Conservation (phyloP, 345 rosid genomes). For the Gossypium longicalyx region DNA sequence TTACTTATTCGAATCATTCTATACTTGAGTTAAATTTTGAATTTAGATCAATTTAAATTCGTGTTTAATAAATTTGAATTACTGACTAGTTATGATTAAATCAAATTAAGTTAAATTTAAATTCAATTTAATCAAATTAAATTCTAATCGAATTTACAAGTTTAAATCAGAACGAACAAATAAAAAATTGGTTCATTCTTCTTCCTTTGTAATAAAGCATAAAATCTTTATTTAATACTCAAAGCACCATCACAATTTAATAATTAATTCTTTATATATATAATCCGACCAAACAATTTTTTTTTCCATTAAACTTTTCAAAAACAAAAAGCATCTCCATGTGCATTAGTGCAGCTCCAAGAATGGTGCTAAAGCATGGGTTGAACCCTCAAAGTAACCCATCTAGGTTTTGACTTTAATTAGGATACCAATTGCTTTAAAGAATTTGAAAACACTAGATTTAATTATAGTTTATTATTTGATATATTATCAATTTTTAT, state of each 20-base stretch:
- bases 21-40: no score
- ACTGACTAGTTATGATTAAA: no score
- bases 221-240: not conserved
- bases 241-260: not conserved
- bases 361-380: not conserved
- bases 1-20: no score
- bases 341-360: not conserved
- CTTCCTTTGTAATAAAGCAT: not conserved
- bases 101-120: no score
- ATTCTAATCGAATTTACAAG: no score
- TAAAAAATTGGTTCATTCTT: no score
- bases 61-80: no score
- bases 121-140: no score
- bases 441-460: conserved; percentile 2
- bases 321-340: not conserved
- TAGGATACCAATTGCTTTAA: not conserved
- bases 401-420: conserved; percentile 3
- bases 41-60: no score
- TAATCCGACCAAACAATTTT: not conserved
- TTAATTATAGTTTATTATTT: not conserved
- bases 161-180: no score
- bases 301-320: not conserved
- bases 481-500: no score
- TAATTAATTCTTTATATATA: not conserved
- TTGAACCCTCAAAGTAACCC: not conserved